phyloP scores from a whole-genome alignment of 2,329 filamentous ascomycete genomes.

The Penicillium brasilianum region DNA sequence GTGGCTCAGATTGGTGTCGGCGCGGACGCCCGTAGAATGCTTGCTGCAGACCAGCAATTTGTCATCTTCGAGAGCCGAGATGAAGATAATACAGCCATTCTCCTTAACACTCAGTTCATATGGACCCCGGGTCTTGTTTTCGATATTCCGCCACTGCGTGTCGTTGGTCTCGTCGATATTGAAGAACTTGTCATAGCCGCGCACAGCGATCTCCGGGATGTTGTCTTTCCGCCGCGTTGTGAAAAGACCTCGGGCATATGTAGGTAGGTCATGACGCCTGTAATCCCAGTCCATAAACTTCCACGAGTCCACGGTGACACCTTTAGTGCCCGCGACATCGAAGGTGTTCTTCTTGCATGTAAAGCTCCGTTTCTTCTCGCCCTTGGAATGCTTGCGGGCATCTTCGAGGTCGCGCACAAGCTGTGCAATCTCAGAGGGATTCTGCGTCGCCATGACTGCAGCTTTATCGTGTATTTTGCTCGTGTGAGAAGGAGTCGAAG shows the following conservation, averaged over 20 bases:
- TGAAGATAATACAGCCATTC: slow-evolving; percentile 99
- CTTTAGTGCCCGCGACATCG: slow-evolving; percentile 66
- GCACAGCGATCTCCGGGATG: slow-evolving; percentile 76
- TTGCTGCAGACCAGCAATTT: slow-evolving; percentile 97
- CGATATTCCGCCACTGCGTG: slow-evolving; percentile 83
- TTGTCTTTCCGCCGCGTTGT: slow-evolving; percentile 73
- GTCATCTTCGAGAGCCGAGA: slow-evolving; percentile 86
- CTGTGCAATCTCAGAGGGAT: slow-evolving; percentile 67
- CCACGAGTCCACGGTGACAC: slow-evolving; percentile 84
- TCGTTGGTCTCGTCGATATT: slow-evolving; percentile 81
- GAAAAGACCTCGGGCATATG: slow-evolving; percentile 91
- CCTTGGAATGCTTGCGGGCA: slow-evolving; percentile 53
- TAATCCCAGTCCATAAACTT: slow-evolving; percentile 95
- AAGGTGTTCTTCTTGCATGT: slow-evolving; percentile 83
- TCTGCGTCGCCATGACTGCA: slow-evolving; percentile 56
- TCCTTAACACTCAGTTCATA: slow-evolving; percentile 98
- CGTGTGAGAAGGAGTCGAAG: neutral
- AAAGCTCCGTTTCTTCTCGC: slow-evolving; percentile 61
- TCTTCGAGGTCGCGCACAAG: slow-evolving; percentile 69
- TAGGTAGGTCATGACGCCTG: slow-evolving; percentile 83
- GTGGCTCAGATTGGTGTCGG: slow-evolving; percentile 76
- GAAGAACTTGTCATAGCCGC: slow-evolving; percentile 99
- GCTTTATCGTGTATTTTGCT: neutral
- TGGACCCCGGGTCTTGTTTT: slow-evolving; percentile 75
- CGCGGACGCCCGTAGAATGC: slow-evolving; percentile 86